Evolutionary conservation across 495 filamentous ascomycete species (phyloP).

Genomic region (Penicillium paxilli): DNA sequence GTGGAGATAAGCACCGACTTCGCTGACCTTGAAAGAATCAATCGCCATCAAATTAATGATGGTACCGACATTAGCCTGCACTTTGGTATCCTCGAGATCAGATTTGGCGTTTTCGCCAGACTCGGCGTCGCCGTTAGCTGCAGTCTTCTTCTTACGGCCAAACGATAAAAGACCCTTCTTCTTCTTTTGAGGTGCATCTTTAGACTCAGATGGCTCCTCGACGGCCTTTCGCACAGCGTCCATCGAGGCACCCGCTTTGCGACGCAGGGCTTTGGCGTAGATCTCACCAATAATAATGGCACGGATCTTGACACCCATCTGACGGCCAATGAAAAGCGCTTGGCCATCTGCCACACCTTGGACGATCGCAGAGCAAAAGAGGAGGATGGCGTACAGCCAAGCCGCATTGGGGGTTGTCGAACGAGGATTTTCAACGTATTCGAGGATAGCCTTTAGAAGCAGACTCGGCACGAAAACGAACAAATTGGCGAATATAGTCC

Average conservation of each 20-base stretch:
- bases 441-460: constrained; percentile 83
- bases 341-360: constrained; percentile 81
- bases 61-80: constrained; percentile 87
- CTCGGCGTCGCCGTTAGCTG: constrained; percentile 33
- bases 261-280: constrained; percentile 92
- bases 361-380: constrained; percentile 75
- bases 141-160: constrained; percentile 56
- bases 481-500: constrained; percentile 74
- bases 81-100: constrained; percentile 49
- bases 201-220: constrained; percentile 29
- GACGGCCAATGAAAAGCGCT: constrained; percentile 91
- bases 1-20: constrained; percentile 88
- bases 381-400: constrained; percentile 92
- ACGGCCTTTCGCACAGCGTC: constrained; percentile 49
- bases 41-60: constrained; percentile 99
- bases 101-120: constrained; percentile 36
- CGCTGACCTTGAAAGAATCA: constrained; percentile 97
- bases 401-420: constrained; percentile 82
- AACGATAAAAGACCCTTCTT: constrained; percentile 56
- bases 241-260: constrained; percentile 77
- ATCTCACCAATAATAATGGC: constrained; percentile 97
- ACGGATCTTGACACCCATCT: constrained; percentile 87
- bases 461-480: constrained; percentile 91
- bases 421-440: constrained; percentile 85
- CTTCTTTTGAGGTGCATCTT: constrained; percentile 26